Evolutionary conservation across 805 yeast genomes (phyloP).

Genomic region (Hanseniaspora nectarophila): DNA sequence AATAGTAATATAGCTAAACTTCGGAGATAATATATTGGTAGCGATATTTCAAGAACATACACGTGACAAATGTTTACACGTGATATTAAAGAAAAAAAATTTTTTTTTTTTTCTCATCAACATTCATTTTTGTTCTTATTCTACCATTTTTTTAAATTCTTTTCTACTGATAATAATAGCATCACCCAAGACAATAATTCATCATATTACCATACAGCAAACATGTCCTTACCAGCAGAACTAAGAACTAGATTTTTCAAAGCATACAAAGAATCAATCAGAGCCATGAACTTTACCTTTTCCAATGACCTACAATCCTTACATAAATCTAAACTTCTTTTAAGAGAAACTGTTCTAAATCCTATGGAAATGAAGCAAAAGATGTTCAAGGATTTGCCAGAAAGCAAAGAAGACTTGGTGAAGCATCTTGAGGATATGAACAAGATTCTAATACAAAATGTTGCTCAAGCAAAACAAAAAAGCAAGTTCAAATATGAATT

Average conservation of each 20-base stretch:
- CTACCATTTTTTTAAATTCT: no score
- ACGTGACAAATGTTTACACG: background rate
- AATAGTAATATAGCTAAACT: no score
- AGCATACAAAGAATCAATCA: slow-evolving; percentile 55
- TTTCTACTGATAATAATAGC: no score
- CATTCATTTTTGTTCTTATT: no score
- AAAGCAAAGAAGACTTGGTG: slow-evolving; percentile 42
- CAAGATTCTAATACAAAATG: slow-evolving; percentile 50
- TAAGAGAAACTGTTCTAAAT: slow-evolving; percentile 37
- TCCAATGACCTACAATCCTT: slow-evolving; percentile 35
- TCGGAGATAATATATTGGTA: no score
- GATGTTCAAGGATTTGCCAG: slow-evolving; percentile 33
- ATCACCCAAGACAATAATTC: no score
- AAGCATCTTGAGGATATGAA: slow-evolving; percentile 59
- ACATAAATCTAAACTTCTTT: slow-evolving; percentile 47
- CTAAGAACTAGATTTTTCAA: slow-evolving; percentile 26
- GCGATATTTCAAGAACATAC: background rate
- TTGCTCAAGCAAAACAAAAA: slow-evolving; percentile 48
- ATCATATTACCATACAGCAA: no score
- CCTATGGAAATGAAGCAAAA: slow-evolving; percentile 17
- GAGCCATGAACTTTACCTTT: slow-evolving; percentile 57
- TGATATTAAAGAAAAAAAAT: background rate
- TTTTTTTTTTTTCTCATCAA: background rate
- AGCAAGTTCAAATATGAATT: slow-evolving; percentile 29
- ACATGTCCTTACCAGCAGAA: slow-evolving; percentile 5